Conservation (phyloP, 2,329 filamentous ascomycete species). For the Stemphylium beticola region DNA sequence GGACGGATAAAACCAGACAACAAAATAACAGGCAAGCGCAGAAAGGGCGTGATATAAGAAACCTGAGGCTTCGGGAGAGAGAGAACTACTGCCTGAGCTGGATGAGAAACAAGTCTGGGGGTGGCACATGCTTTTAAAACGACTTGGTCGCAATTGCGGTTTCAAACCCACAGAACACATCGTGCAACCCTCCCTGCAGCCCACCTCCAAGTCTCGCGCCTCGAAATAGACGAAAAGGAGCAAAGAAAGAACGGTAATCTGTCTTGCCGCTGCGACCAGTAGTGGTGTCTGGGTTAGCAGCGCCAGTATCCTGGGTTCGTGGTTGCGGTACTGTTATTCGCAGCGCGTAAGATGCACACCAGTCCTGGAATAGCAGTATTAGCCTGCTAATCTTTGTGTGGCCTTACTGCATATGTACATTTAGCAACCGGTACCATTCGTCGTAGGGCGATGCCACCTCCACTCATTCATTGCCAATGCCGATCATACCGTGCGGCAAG, state of each 20-base stretch:
- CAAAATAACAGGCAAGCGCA: constrained; percentile 12
- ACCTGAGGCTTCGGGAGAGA: constrained; percentile 9
- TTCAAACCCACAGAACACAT: constrained; percentile 30
- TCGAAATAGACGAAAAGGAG: constrained; percentile 14
- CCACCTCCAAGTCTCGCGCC: constrained; percentile 2
- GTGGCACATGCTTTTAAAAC: constrained; percentile 44
- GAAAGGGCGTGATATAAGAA: constrained; percentile 18
- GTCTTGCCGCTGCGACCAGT: constrained; percentile 28
- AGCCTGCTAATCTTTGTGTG: constrained; percentile 6
- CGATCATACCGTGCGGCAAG: constrained; percentile 9
- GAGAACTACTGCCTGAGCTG: constrained; percentile 21
- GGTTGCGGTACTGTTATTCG: constrained; percentile 14
- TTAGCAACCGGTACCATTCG: constrained; percentile 14
- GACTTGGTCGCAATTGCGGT: constrained; percentile 36
- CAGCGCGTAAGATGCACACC: constrained; percentile 39
- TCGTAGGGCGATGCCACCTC: constrained; percentile 1
- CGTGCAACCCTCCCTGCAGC: constrained; percentile 12
- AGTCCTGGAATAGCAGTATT: constrained; percentile 27
- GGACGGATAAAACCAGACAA: constrained; percentile 26
- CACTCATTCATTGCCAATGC: constrained; percentile 6
- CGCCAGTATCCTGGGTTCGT: constrained; percentile 11
- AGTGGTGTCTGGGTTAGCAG: constrained; percentile 9
- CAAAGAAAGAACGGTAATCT: constrained; percentile 23
- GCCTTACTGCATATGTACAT: constrained; percentile 20
- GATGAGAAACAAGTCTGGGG: constrained; percentile 25